Evolutionary conservation across 2,329 filamentous ascomycete species (phyloP), one percentile per base, ranked within the genome.

Genomic region (Phyllosticta citribraziliensis): DNA sequence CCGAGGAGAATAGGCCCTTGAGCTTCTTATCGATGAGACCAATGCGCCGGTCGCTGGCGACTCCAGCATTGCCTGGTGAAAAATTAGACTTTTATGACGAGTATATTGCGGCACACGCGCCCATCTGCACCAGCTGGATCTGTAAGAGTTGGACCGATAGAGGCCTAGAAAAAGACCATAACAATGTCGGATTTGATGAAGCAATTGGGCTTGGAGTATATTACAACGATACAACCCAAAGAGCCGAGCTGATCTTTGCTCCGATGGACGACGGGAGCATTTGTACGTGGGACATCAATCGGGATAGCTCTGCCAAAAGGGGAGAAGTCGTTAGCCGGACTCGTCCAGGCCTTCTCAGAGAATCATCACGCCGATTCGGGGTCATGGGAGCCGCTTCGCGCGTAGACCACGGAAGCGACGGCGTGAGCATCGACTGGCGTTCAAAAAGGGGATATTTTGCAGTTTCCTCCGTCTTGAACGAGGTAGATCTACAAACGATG

Each of bases 231-330:
- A 79, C 78, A 35, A 40, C 56, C 5, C 75, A 78, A n/a, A 74
- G 82, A 19, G 78, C 82, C 24, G 78, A 81, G 64, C 78, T 86
- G 59, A 85, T 89, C 0, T 81, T 96, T 17, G 87, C 88, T 0
- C 90, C 91, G 2, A 77, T 96, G 8, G 90, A 95, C 62, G 89
- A 97, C 70, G 91, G 91, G 0, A 91, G 89, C 57, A 82, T 97
- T n/a, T 89, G 87, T 66, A 75, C 96, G 6, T 97, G 91, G 91
- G 88, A 96, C 52, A 22, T 61, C 17, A 51, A 5, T 35, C 19
- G 40, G 8, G 59, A n/a, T 5, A 22, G 30, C n/a, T 33, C 52
- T 3, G 11, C 52, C 5, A 65, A 64, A 64, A 82, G 80, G 65
- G 88, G 89, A 1, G 82, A 79, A 2, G 82, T 94, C 33, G 66